phyloP scores from a whole-genome alignment of 306 rosid genomes.

The Sicyos baderoa region DNA sequence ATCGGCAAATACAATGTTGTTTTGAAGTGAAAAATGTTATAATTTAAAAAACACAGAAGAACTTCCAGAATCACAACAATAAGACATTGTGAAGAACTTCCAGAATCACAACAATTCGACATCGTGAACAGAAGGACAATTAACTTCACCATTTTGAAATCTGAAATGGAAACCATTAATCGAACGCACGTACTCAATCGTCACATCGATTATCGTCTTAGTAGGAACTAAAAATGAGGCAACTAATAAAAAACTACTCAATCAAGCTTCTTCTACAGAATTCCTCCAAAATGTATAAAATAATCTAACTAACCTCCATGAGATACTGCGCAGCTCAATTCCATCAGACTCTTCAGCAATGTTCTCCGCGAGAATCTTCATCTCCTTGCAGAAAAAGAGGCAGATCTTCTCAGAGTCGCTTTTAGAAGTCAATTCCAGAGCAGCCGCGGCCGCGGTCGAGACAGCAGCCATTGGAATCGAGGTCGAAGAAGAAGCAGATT shows the following conservation, averaged over 20 bases:
- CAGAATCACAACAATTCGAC: neutral
- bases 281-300: neutral
- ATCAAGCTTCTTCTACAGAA: neutral
- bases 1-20: neutral
- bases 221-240: neutral
- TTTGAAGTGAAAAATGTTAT: neutral
- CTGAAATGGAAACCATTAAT: neutral
- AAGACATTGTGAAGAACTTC: neutral
- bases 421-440: constrained; percentile 32
- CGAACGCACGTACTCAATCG: neutral
- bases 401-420: constrained; percentile 47
- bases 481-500: neutral
- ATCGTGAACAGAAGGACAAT: neutral
- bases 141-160: neutral
- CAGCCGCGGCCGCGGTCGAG: constrained; percentile 18
- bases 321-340: constrained; percentile 64
- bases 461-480: too few species aligned
- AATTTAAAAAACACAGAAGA: too few species aligned
- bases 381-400: constrained; percentile 78
- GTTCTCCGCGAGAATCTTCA: constrained; percentile 60
- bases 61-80: neutral
- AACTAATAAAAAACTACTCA: neutral
- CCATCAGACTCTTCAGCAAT: constrained; percentile 58
- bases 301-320: constrained; percentile 63
- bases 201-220: neutral